A percentile compares a stretch with the other conserved stretches of the same genome.
phyloP scores from a whole-genome alignment of 192 early-diverging fungal genomes.

The Coemansia sp. region DNA sequence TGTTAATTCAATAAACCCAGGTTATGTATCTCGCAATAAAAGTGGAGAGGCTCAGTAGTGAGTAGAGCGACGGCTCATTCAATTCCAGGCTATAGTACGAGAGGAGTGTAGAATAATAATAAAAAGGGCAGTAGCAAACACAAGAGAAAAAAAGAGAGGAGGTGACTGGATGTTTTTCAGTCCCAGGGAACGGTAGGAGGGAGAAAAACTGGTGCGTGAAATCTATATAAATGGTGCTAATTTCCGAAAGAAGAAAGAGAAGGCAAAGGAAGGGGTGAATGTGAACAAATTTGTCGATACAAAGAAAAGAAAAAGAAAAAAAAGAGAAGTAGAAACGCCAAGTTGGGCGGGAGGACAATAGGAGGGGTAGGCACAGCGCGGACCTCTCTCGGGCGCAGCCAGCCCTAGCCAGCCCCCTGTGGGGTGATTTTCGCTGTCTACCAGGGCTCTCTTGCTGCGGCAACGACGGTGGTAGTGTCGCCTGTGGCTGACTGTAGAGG shows the following conservation, averaged over 20 bases:
- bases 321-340: background rate
- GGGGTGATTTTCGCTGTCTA: background rate
- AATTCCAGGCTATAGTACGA: background rate
- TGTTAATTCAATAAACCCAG: background rate
- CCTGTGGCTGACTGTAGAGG: background rate
- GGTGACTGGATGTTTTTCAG: background rate
- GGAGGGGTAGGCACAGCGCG: background rate
- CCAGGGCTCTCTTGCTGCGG: background rate
- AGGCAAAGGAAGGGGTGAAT: conserved; percentile 1
- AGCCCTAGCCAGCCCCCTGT: background rate
- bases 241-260: background rate
- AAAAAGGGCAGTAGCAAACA: background rate
- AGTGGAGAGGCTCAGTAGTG: background rate
- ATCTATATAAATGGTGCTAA: background rate
- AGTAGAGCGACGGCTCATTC: background rate
- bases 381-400: background rate
- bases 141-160: background rate
- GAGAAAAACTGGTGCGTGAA: background rate
- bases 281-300: background rate
- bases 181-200: background rate
- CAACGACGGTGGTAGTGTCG: background rate
- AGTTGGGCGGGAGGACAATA: conserved; percentile 4
- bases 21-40: background rate
- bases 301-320: background rate
- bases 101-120: background rate